Evolutionary conservation across 148 eudicot genomes (phyloP), one percentile per base, ranked within the genome.

Genomic region (Pharnaceum exiguum): DNA sequence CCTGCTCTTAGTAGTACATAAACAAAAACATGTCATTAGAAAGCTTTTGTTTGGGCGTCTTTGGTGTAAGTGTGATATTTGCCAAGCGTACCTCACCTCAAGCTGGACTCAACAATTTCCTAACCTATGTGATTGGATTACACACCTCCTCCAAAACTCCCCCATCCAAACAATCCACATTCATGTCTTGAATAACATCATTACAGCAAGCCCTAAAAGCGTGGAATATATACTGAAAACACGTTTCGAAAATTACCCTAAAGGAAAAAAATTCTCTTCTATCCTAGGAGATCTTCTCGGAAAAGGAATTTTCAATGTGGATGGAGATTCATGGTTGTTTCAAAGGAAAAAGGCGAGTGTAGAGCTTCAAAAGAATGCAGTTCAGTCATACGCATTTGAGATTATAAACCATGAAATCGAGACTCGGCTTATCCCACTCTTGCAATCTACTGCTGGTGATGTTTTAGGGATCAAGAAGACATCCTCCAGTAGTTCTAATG

Each of bases 301-400:
- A 3, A 43, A 70, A 16, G 95, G 95, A 7, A 87, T 87, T 33
- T 87, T 87, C 71, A 81, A 79, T 57, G 95, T 79, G 1, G 95
- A 87, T 19, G 95, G 95, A 1, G 90, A 87, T 33, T 35, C 46
- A 16, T 87, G 95, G 95, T 63, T 62, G 12, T 87, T 87, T 33
- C 95, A 87, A 25, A 63, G 85, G 46, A 87, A 84, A 66, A 84
- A 84, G 77, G 88, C 87, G 2, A 73, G 82, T 38, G 78, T 82
- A 0, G 96, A 87, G 69, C 96, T 87, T 1, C 72, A 84, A 0
- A 73, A 72, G 13, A 26, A 23, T 39, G 77, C 90, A 0, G 71
- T 82, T 4, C 64, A 75, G 27, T 72, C 83, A 0, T 78, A 72
- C 22, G 77, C 79, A 1, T 81, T 79, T 23, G 75, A 87, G 29